These are phyloP conservation scores for Ammopiptanthus mongolicus DNA, from an alignment of 306 rosid species.

Conservation along the genomic window DNA sequence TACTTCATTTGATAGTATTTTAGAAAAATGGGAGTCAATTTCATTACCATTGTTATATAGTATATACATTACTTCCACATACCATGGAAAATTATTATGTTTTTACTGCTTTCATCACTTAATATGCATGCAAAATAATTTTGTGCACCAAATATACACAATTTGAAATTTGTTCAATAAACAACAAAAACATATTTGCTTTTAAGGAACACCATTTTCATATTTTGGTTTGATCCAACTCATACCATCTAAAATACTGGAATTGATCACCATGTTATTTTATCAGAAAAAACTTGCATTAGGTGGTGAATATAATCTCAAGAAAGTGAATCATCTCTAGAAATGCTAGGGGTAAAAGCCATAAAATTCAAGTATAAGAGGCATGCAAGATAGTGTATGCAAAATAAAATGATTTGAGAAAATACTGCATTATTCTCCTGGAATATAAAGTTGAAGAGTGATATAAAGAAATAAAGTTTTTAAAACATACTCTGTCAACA, in stretches of 20 bases:
- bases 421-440: neutral
- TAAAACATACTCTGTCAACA: constrained; percentile 61
- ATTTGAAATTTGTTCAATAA: neutral
- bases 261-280: neutral
- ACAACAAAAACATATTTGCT: neutral
- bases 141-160: neutral
- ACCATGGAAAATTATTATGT: neutral
- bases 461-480: constrained; percentile 3
- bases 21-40: neutral
- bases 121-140: neutral
- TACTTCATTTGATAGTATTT: neutral
- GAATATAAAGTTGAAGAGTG: neutral
- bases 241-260: neutral
- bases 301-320: neutral
- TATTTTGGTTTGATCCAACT: neutral
- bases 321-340: neutral
- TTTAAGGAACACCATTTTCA: neutral
- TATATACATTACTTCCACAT: neutral
- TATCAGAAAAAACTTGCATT: neutral
- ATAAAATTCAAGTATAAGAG: neutral
- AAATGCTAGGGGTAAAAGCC: neutral
- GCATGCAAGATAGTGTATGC: neutral
- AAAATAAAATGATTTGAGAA: neutral
- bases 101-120: neutral
- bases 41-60: neutral